Evolutionary conservation across 768 basidiomycete species (phyloP), one percentile per base, ranked within the genome.

Genomic region (Lepiota brunneoincarnata): DNA sequence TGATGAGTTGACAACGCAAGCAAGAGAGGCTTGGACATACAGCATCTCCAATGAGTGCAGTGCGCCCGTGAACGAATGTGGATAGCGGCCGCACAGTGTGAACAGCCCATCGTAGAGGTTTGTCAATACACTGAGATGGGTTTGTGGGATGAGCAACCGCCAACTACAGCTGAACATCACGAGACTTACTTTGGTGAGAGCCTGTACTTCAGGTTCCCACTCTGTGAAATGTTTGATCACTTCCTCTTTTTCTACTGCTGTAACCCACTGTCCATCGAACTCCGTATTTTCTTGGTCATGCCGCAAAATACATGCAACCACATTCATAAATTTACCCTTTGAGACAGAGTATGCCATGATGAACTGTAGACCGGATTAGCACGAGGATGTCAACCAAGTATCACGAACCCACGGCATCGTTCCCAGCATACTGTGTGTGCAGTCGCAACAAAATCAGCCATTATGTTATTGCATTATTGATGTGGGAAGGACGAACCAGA

Each of bases 201-300:
- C 72, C 58, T 79, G 76, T 3, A 81, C 80, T 34, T 87, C 85
- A 1, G 79, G 72, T 64, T 87, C 86, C 75, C 86, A 84, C 26
- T 69, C 61, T 23, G 66, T 64, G 58, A 83, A 87, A 21, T 73
- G 64, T 6, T 58, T 60, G 4, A 70, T 46, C 34, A 86, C 62
- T 48, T 85, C 80, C 18, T 73, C 63, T 51, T 67, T 74, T 18
- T 78, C 71, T 1, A 75, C 61, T 6, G 73, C 71, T 28, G 70
- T 69, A 5, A 83, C 75, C 84, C 82, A 85, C 12, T 78, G 70
- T 3, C 75, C 78, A 11, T 75, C 66, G 56, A 74, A 81, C 20
- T 64, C 64, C 1, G 83, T 78, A 54, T 72, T 68, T 59, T 86
- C 78, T 15, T 78, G 69, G 26, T 83, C 78, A 55, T 77, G 76